Conservation (phyloP, 371 early-diverging fungal species). For the Lichtheimia corymbifera region DNA sequence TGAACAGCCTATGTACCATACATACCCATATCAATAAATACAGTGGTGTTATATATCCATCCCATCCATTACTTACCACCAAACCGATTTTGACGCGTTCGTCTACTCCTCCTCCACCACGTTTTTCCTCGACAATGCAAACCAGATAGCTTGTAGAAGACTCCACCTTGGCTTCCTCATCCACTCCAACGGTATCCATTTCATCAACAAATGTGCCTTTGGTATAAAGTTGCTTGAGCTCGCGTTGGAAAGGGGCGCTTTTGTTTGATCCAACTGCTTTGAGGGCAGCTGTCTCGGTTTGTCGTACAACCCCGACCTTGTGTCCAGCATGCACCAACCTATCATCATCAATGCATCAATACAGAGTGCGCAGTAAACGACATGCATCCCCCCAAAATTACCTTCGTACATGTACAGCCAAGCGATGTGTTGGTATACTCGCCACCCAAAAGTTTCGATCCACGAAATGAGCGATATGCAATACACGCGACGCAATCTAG, state of each 20-base stretch:
- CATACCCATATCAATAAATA: background rate
- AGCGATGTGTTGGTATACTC: slow-evolving; percentile 77
- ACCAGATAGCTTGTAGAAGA: slow-evolving; percentile 46
- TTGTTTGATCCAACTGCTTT: slow-evolving; percentile 78
- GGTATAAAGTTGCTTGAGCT: slow-evolving; percentile 77
- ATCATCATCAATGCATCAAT: background rate
- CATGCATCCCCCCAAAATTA: slow-evolving; percentile 15
- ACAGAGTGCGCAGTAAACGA: background rate
- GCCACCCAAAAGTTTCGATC: slow-evolving; percentile 82
- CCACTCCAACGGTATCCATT: slow-evolving; percentile 27
- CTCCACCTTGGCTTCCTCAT: slow-evolving; percentile 20
- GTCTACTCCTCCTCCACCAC: slow-evolving; percentile 51
- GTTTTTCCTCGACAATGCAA: slow-evolving; percentile 59
- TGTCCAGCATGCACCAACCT: slow-evolving; percentile 80
- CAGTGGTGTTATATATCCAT: background rate
- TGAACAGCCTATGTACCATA: slow-evolving; percentile 62
- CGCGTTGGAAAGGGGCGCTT: slow-evolving; percentile 72
- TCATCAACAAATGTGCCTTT: slow-evolving; percentile 82
- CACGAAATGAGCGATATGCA: slow-evolving; percentile 76
- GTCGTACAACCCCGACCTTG: slow-evolving; percentile 86
- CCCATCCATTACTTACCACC: slow-evolving; percentile 26
- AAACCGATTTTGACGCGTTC: slow-evolving; percentile 51
- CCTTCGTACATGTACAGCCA: slow-evolving; percentile 77
- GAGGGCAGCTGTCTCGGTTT: slow-evolving; percentile 84
- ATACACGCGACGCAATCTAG: slow-evolving; percentile 66